Percentiles rank a stretch among this genome's conserved stretches.
phyloP scores from a whole-genome alignment of 768 basidiomycete species.

The Boletus sp. region DNA sequence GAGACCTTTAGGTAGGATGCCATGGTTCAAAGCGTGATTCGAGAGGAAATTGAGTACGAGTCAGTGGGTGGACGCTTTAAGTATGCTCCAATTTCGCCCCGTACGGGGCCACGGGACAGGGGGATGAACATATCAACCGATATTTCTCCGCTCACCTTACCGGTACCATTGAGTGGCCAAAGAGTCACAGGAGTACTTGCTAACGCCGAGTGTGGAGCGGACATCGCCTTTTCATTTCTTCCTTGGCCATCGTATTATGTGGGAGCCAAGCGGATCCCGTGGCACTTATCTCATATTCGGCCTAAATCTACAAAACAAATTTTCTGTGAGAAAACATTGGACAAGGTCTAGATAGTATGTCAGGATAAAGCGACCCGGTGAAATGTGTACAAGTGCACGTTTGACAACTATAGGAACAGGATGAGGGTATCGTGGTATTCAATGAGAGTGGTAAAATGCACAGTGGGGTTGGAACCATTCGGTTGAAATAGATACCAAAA shows the following conservation, averaged over 20 bases:
- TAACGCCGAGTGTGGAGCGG: not conserved
- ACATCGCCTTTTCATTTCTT: conserved; percentile 1
- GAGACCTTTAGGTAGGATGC: conserved; percentile 51
- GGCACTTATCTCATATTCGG: conserved; percentile 5
- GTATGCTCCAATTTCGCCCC: not conserved
- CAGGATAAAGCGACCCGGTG: conserved; percentile 10
- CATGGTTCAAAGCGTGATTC: conserved; percentile 10
- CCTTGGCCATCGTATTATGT: not conserved
- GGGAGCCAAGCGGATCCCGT: not conserved
- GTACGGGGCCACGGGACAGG: not conserved
- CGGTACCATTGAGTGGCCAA: too few relatives aligned
- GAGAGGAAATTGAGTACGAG: not conserved
- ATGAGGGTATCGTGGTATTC: conserved; percentile 37
- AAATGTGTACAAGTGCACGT: conserved; percentile 24
- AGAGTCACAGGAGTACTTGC: conserved; percentile 4
- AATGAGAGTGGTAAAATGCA: conserved; percentile 31
- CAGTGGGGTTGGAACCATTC: conserved; percentile 27
- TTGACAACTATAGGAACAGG: conserved; percentile 29
- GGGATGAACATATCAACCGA: conserved; percentile 8
- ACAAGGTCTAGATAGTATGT: conserved; percentile 15
- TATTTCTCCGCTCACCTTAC: conserved; percentile 15
- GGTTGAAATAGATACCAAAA: conserved; percentile 31
- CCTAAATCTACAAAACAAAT: conserved; percentile 24
- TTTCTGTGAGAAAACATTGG: conserved; percentile 8
- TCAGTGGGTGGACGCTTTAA: not conserved